These are phyloP conservation scores for Cordyceps cateniannulata DNA, from an alignment of 2,329 filamentous ascomycete species.

Conservation along the genomic window DNA sequence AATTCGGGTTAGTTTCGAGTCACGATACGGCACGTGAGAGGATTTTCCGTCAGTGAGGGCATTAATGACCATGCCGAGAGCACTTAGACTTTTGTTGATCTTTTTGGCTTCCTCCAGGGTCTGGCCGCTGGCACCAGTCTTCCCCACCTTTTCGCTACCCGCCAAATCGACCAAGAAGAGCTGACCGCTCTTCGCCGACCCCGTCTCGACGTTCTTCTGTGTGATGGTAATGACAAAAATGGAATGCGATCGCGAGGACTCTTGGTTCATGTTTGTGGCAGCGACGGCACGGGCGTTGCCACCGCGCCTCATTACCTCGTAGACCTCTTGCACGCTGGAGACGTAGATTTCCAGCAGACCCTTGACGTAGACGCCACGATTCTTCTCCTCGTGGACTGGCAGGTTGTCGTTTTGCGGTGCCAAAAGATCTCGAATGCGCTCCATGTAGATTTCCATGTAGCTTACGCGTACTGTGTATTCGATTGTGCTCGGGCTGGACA, in stretches of 20 bases:
- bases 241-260: slow-evolving; percentile 95
- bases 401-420: slow-evolving; percentile 92
- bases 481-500: slow-evolving; percentile 85
- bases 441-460: slow-evolving; percentile 99
- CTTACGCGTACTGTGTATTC: slow-evolving; percentile 98
- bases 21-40: slow-evolving; percentile 90
- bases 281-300: slow-evolving; percentile 85
- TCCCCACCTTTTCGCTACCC: slow-evolving; percentile 96
- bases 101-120: slow-evolving; percentile 98
- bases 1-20: slow-evolving; percentile 96
- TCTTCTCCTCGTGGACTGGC: slow-evolving; percentile 97
- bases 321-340: slow-evolving; percentile 90
- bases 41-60: slow-evolving; percentile 95
- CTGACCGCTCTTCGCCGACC: slow-evolving; percentile 91
- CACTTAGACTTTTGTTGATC: slow-evolving; percentile 99
- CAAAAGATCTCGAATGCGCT: slow-evolving; percentile 89
- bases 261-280: slow-evolving; percentile 98
- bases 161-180: slow-evolving; percentile 97
- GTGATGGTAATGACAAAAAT: slow-evolving; percentile 97
- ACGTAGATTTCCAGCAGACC: slow-evolving; percentile 93
- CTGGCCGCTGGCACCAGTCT: slow-evolving; percentile 95
- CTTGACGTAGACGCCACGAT: slow-evolving; percentile 92
- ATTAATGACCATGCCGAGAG: slow-evolving; percentile 98
- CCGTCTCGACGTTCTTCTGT: slow-evolving; percentile 96
- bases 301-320: slow-evolving; percentile 92